Evolutionary conservation across 208 protist species (phyloP), one percentile per base, ranked within the genome.

Genomic region (Leishmania aethiopica): DNA sequence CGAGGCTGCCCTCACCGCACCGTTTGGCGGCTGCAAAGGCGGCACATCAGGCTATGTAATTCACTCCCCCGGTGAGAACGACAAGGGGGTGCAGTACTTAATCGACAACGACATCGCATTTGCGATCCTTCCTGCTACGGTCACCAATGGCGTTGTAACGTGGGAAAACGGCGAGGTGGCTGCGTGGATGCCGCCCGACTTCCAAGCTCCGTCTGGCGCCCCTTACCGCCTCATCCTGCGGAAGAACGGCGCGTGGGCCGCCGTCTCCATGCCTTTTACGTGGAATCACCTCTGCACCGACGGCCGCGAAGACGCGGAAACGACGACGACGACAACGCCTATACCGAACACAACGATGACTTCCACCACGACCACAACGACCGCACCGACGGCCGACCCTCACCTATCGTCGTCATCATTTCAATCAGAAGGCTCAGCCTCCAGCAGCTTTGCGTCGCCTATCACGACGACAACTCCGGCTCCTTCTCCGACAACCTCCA

Each of bases 211-310:
- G 4, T 6, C 82, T 19, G 59, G 28, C 37, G 74, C 37, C 25
- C 76, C 67, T 53, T 88, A 81, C n/a, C 85, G 85, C 37, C 80
- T 94, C 59, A 67, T 85, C 32, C 77, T 94, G 60, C 80, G 75
- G 49, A 49, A 40, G 5, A 84, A 87, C 37, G 88, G 87, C 3
- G 82, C 69, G n/a, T 94, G 91, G 91, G 72, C 79, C 10, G 42
- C 66, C 45, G 45, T 70, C 13, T 57, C 85, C 66, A 69, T 80
- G 4, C 88, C 80, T 57, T 55, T 75, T 1, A 57, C 55, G 28
- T 76, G 84, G 32, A 51, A 70, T 17, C 89, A 92, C 59, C 77
- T 93, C 25, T 94, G 89, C 81, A 86, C 75, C 47, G 83, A 89
- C 75, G 80, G 78, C n/a, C 28, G 67, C 8, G 28, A 72, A 22